Base-by-base conservation (phyloP, 139 green algal genomes). In the Chlamydomonas asymmetrica region DNA sequence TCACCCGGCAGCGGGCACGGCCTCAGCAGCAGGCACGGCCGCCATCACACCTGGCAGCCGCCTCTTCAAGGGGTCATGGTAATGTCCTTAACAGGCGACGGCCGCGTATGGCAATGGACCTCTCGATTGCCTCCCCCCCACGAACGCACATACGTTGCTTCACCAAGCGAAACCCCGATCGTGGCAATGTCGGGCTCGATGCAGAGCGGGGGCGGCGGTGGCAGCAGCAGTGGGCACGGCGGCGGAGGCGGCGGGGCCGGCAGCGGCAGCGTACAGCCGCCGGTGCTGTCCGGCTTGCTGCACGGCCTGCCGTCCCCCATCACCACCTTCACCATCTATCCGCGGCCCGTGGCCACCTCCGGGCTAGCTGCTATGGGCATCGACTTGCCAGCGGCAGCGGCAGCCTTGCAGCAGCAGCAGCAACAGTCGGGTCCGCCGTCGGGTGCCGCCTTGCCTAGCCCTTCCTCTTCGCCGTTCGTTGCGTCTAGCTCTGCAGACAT, bases 41-140 rank as follows among this genome's bases (percentile, higher is more conserved):
- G n/a, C n/a, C n/a, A n/a, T n/a, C n/a, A n/a, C n/a, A n/a, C n/a
- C n/a, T n/a, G n/a, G n/a, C n/a, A n/a, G n/a, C n/a, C n/a, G n/a
- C n/a, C n/a, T n/a, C n/a, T n/a, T n/a, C n/a, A n/a, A n/a, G n/a
- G n/a, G n/a, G n/a, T 89, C 20, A 64, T 88, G 54, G 61, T 88
- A 32, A 56, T 86, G 56, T 61, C 61, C 13, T 67, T 90, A 10
- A 88, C 79, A 7, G 63, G 18, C 27, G 86, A 93, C n/a, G 88
- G 88, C 57, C 66, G 86, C 25, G 63, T 91, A 39, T 95, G 90
- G 91, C 81, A 91, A 57, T 95, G 89, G 89, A 78, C 91, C 56
- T 29, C 81, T 40, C 68, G 80, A 18, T 67, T 94, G 64, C 83
- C 84, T 13, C 40, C 52, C 9, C 65, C 49, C 57, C 45, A n/a